Percentiles rank a stretch among this genome's conserved stretches.
These are phyloP conservation scores for Tetrapisispora phaffii DNA, from an alignment of 805 yeast genomes.

Conservation along the genomic window DNA sequence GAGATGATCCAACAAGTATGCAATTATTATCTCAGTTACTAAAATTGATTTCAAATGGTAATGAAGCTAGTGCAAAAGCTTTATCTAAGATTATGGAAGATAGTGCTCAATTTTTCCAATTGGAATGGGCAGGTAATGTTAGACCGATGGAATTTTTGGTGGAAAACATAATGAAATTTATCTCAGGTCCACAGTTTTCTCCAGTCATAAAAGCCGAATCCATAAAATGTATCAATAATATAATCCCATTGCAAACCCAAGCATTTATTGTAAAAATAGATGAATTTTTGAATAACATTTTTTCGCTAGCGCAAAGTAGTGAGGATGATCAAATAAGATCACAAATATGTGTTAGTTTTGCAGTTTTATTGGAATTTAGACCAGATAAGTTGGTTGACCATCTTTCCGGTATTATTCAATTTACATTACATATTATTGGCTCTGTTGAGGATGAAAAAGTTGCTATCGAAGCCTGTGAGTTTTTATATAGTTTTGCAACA, in stretches of 20 bases:
- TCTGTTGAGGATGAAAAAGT: slow-evolving; percentile 53
- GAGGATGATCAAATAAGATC: slow-evolving; percentile 50
- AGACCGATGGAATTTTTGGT: slow-evolving; percentile 61
- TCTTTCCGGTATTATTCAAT: slow-evolving; percentile 74
- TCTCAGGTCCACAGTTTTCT: slow-evolving; percentile 28
- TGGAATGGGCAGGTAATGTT: slow-evolving; percentile 43
- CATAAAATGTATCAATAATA: slow-evolving; percentile 65
- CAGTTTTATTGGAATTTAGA: slow-evolving; percentile 57
- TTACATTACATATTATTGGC: slow-evolving; percentile 69
- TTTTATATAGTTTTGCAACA: slow-evolving; percentile 66
- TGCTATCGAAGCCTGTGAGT: slow-evolving; percentile 88
- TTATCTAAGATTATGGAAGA: slow-evolving; percentile 88
- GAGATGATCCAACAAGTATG: slow-evolving; percentile 45
- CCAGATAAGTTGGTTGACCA: slow-evolving; percentile 78
- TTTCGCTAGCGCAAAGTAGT: slow-evolving; percentile 54
- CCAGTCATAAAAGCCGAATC: slow-evolving; percentile 50
- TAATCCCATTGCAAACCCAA: slow-evolving; percentile 61
- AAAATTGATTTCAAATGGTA: slow-evolving; percentile 43
- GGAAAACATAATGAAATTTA: slow-evolving; percentile 50
- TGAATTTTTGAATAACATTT: slow-evolving; percentile 51
- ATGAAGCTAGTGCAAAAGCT: slow-evolving; percentile 49
- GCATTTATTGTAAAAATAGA: slow-evolving; percentile 56
- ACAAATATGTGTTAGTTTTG: slow-evolving; percentile 69
- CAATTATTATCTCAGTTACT: slow-evolving; percentile 57
- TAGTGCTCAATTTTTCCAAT: slow-evolving; percentile 53